A percentile compares a stretch with the other conserved stretches of the same genome.
phyloP scores from a whole-genome alignment of 331 rosid species.

The Erythrophleum ivorense region DNA sequence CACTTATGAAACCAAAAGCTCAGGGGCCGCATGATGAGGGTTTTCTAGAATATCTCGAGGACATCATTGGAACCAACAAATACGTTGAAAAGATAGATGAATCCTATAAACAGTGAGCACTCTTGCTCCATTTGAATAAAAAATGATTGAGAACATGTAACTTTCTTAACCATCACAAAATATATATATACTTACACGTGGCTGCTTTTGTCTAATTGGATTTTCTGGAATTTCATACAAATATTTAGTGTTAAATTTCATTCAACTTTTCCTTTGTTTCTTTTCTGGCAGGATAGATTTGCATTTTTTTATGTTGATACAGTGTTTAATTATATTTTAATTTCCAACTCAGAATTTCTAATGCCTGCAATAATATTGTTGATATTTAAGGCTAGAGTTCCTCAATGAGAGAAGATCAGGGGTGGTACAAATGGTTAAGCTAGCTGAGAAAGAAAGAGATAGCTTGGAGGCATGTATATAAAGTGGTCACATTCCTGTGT shows the following conservation, averaged over 20 bases:
- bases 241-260: slow-evolving; percentile 8
- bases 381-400: slow-evolving; percentile 71
- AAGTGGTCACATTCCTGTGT: slow-evolving; percentile 27
- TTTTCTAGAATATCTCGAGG: slow-evolving; percentile 95
- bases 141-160: slow-evolving; percentile 5
- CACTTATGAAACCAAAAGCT: slow-evolving; percentile 95
- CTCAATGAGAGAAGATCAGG: slow-evolving; percentile 89
- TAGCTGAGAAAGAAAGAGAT: slow-evolving; percentile 96
- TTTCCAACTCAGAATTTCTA: slow-evolving; percentile 19
- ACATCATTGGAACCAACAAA: slow-evolving; percentile 90
- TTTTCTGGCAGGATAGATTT: slow-evolving; percentile 17
- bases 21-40: slow-evolving; percentile 99
- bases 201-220: slow-evolving; percentile 18
- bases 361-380: slow-evolving; percentile 37
- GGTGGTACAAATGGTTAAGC: slow-evolving; percentile 96
- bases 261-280: not conserved
- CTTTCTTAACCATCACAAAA: slow-evolving; percentile 16
- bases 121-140: slow-evolving; percentile 35
- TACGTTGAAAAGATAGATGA: slow-evolving; percentile 89
- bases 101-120: slow-evolving; percentile 77
- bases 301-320: slow-evolving; percentile 14
- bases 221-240: not conserved
- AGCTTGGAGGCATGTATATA: slow-evolving; percentile 73
- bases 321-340: slow-evolving; percentile 1
- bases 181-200: not conserved